Conservation (phyloP, 148 eudicot species). For the Suaeda aralocaspica region DNA sequence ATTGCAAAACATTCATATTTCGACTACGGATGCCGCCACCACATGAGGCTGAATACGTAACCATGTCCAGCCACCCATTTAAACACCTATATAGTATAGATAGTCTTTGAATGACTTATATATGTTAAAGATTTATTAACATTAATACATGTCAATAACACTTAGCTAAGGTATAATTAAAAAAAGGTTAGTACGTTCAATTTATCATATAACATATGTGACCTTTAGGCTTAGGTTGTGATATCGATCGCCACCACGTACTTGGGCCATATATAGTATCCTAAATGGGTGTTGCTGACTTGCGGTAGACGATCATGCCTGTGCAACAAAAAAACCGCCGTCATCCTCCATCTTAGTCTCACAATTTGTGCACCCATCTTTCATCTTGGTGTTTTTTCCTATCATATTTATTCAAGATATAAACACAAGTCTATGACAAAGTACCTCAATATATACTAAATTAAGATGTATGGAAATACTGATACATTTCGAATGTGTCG, state of each 20-base stretch:
- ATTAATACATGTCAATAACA: no score
- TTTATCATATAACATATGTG: no score
- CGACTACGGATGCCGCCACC: constrained; percentile 32
- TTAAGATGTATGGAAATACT: no score
- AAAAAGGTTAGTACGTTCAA: no score
- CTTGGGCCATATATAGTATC: constrained; percentile 31
- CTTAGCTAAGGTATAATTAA: no score
- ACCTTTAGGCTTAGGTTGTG: constrained; percentile 39
- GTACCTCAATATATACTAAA: no score
- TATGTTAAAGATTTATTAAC: no score
- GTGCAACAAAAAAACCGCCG: constrained; percentile 29
- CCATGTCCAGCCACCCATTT: constrained; percentile 36
- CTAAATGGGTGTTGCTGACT: no score
- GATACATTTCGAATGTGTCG: no score
- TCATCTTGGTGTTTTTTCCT: constrained; percentile 31
- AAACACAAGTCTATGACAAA: background rate
- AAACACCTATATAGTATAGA: constrained; percentile 32
- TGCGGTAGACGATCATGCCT: no score
- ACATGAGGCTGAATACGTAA: constrained; percentile 31
- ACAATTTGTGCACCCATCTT: constrained; percentile 33
- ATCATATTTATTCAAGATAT: constrained; percentile 18
- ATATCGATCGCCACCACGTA: constrained; percentile 30
- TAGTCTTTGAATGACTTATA: background rate
- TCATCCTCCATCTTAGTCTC: constrained; percentile 32
- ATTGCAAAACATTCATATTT: constrained; percentile 33